Conservation (phyloP, 805 yeast genomes). For the Blastobotrys parvus region DNA sequence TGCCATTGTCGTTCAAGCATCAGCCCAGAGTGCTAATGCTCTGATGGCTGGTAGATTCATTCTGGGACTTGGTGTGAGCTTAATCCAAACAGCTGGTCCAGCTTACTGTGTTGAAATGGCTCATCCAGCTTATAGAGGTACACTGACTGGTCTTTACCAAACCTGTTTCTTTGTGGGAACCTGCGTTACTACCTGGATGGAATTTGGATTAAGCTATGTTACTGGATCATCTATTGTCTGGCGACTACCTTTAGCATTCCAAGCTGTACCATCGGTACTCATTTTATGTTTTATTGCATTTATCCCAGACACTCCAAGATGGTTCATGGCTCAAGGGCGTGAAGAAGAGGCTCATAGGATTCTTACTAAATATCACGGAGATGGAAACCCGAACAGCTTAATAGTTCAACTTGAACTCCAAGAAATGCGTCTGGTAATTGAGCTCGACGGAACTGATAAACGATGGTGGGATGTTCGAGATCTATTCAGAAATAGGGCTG, state of each 20-base stretch:
- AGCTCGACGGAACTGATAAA: constrained; percentile 7
- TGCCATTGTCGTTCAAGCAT: constrained; percentile 4
- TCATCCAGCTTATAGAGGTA: constrained; percentile 16
- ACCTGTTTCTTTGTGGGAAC: constrained; percentile 10
- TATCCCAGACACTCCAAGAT: constrained; percentile 15
- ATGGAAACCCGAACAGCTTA: constrained; percentile 7
- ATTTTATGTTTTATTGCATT: constrained; percentile 3
- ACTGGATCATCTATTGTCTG: constrained; percentile 8
- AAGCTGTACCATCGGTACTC: constrained; percentile 7
- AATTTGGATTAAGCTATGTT: constrained; percentile 6
- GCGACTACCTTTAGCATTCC: constrained; percentile 14
- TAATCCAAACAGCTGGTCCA: constrained; percentile 13
- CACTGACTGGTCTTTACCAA: constrained; percentile 15
- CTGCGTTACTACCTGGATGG: constrained; percentile 13
- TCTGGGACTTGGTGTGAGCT: constrained; percentile 15
- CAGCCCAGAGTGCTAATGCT: constrained; percentile 2
- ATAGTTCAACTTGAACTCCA: constrained; percentile 7
- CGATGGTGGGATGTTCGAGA: constrained; percentile 14
- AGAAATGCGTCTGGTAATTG: constrained; percentile 10
- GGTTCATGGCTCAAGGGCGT: constrained; percentile 9
- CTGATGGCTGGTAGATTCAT: constrained; percentile 16
- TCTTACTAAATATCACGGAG: constrained; percentile 10
- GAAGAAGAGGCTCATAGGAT: constrained; percentile 8
- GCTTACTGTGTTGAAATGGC: constrained; percentile 14
- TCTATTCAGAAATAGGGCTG: constrained; percentile 9